Conservation (phyloP, 768 basidiomycete genomes). For the Kwoniella heveanensis region DNA sequence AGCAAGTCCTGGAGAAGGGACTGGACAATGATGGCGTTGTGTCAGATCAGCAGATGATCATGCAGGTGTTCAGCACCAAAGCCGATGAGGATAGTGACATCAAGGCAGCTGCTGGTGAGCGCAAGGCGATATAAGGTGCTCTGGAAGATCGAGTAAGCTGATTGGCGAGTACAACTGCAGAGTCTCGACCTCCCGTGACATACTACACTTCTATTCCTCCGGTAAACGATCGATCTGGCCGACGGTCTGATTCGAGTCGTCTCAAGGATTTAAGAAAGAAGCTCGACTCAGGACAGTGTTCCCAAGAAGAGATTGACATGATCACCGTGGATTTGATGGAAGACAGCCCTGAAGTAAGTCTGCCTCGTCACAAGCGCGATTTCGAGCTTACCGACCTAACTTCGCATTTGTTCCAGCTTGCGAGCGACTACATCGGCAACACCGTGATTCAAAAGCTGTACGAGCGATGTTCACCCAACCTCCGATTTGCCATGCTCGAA, state of each 20-base stretch:
- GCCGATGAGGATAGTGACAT: constrained; percentile 81
- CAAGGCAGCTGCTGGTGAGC: constrained; percentile 78
- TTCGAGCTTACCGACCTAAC: constrained; percentile 4
- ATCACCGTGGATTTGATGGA: constrained; percentile 89
- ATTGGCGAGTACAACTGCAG: constrained; percentile 58
- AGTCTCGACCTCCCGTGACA: constrained; percentile 87
- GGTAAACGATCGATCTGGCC: constrained; percentile 78
- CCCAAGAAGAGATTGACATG: constrained; percentile 82
- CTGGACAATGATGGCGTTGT: constrained; percentile 62
- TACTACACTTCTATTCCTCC: constrained; percentile 96
- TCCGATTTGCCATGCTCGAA: constrained; percentile 88
- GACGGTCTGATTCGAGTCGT: constrained; percentile 90
- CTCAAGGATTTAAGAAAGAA: constrained; percentile 92
- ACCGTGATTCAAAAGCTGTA: constrained; percentile 98
- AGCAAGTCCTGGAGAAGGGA: constrained; percentile 46
- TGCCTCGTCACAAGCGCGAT: neutral
- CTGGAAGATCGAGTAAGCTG: neutral
- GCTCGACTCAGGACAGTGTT: constrained; percentile 84
- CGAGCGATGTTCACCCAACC: constrained; percentile 75
- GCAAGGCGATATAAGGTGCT: neutral
- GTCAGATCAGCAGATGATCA: constrained; percentile 95
- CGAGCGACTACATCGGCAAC: constrained; percentile 98
- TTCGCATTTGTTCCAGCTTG: constrained; percentile 59
- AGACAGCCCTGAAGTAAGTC: constrained; percentile 75
- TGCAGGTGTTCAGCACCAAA: constrained; percentile 84